A percentile compares a stretch with the other conserved stretches of the same genome.
Conservation (phyloP, 331 rosid genomes). For the Saraca asoca region DNA sequence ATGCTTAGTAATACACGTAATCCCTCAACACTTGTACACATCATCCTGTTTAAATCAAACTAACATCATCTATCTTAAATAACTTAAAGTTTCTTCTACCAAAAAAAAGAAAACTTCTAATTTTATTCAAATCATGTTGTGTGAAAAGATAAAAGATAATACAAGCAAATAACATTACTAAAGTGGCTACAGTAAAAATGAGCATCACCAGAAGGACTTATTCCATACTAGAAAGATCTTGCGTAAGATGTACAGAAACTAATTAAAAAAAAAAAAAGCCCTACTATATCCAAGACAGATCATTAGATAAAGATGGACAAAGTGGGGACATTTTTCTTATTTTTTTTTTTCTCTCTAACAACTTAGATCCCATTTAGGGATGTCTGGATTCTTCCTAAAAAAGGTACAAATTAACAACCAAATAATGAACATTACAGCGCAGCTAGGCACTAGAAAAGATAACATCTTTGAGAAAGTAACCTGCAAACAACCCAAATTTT, state of each 20-base stretch:
- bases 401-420: conserved; percentile 34
- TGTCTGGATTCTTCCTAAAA: conserved; percentile 22
- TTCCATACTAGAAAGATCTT: neutral
- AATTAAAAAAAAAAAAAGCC: neutral
- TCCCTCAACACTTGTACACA: no score
- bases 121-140: no score
- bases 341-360: neutral
- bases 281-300: no score
- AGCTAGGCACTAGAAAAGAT: conserved; percentile 1
- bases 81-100: no score
- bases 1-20: no score
- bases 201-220: no score
- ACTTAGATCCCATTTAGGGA: conserved; percentile 29
- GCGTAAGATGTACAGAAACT: neutral
- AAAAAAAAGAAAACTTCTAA: no score
- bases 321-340: neutral
- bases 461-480: conserved; percentile 31
- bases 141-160: no score
- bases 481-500: conserved; percentile 7
- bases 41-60: no score
- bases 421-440: conserved; percentile 17
- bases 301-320: neutral
- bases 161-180: no score
- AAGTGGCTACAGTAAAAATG: no score
- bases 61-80: no score